A percentile compares a stretch with the other conserved stretches of the same genome.
phyloP scores from a whole-genome alignment of 768 basidiomycete species.

The Rhizopogon vinicolor region DNA sequence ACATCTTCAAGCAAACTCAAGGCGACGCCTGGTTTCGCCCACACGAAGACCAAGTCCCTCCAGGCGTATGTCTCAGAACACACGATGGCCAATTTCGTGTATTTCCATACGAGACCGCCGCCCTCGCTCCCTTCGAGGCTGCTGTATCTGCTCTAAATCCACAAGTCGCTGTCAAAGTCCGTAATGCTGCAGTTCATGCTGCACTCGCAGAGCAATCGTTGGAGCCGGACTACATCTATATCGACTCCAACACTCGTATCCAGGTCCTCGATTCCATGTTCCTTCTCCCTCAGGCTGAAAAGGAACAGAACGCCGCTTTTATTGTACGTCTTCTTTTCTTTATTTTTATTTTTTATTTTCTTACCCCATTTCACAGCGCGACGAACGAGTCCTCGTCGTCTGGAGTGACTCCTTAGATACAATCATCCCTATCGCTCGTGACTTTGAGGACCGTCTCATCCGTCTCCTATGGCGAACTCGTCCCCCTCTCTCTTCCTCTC shows the following conservation, averaged over 20 bases:
- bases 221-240: slow-evolving; percentile 34
- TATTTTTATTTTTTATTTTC: not conserved
- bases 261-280: slow-evolving; percentile 80
- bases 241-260: slow-evolving; percentile 62
- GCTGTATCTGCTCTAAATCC: slow-evolving; percentile 51
- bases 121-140: slow-evolving; percentile 50
- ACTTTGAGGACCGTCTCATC: slow-evolving; percentile 56
- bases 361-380: slow-evolving; percentile 41
- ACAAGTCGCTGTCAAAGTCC: slow-evolving; percentile 49
- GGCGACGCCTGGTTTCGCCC: slow-evolving; percentile 54
- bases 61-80: slow-evolving; percentile 47
- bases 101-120: slow-evolving; percentile 50
- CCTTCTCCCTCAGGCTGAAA: slow-evolving; percentile 53
- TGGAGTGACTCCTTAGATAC: slow-evolving; percentile 80
- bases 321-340: slow-evolving; percentile 46
- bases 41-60: slow-evolving; percentile 40
- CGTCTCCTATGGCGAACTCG: slow-evolving; percentile 47
- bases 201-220: slow-evolving; percentile 36
- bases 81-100: slow-evolving; percentile 46
- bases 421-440: slow-evolving; percentile 50
- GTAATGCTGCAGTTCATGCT: slow-evolving; percentile 47
- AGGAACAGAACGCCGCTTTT: slow-evolving; percentile 51
- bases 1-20: slow-evolving; percentile 28
- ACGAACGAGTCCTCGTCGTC: slow-evolving; percentile 79
- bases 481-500: slow-evolving; percentile 21